Conservation (phyloP, 2,329 filamentous ascomycete species). For the Neonectria hederae region DNA sequence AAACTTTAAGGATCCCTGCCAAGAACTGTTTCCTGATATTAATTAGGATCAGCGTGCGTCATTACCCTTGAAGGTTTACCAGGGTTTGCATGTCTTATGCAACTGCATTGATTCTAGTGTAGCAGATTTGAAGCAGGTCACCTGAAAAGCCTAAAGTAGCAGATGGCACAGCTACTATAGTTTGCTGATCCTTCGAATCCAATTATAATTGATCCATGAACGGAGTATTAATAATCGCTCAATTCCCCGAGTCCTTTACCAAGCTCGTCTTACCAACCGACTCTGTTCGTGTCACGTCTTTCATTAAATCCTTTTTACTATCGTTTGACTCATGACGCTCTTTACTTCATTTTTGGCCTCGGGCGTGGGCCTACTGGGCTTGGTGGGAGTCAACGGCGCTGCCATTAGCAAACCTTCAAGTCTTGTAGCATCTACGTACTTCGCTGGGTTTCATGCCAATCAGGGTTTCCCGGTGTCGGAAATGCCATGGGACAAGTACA, state of each 20-base stretch:
- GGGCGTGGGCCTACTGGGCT: slow-evolving; percentile 24
- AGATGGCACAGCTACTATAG: background rate
- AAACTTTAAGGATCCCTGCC: background rate
- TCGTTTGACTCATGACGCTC: slow-evolving; percentile 12
- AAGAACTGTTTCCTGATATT: background rate
- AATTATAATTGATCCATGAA: background rate
- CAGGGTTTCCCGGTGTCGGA: slow-evolving; percentile 30
- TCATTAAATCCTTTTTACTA: background rate
- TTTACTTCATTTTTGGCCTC: slow-evolving; percentile 23
- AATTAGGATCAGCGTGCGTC: background rate
- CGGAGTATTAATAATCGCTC: background rate
- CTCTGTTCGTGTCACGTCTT: background rate
- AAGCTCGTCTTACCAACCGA: background rate
- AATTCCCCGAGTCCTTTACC: background rate
- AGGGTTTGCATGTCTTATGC: background rate
- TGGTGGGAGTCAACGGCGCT: slow-evolving; percentile 1
- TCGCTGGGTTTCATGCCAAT: slow-evolving; percentile 35
- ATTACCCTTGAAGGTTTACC: background rate
- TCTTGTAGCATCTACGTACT: slow-evolving; percentile 35
- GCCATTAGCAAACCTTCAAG: background rate
- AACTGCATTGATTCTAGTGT: background rate
- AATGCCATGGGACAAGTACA: slow-evolving; percentile 36
- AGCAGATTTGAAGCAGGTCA: background rate
- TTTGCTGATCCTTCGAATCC: background rate
- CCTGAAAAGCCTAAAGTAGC: background rate